Evolutionary conservation across 768 basidiomycete genomes (phyloP).

Genomic region (Baorangia bicolor): DNA sequence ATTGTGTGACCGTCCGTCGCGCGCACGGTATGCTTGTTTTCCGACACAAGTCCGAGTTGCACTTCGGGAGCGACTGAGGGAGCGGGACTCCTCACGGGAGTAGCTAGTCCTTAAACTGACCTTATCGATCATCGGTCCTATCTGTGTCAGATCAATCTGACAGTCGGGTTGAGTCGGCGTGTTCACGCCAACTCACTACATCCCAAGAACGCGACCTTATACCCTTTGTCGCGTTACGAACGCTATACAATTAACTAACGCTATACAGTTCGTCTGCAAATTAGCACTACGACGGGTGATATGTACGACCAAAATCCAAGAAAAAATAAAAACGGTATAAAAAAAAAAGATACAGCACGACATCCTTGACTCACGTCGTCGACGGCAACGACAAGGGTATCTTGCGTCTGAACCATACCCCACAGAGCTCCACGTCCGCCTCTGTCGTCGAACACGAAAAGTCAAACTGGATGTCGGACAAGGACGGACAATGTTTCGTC

Average conservation of each 20-base stretch:
- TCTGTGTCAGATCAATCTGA: no score
- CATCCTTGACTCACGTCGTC: not conserved
- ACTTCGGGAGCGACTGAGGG: no score
- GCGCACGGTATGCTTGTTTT: no score
- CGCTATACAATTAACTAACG: not conserved
- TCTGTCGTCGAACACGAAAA: conserved; percentile 30
- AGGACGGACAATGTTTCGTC: conserved; percentile 29
- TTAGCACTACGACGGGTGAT: not conserved
- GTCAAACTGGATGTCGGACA: conserved; percentile 30
- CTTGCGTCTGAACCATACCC: conserved; percentile 32
- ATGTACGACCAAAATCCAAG: not conserved
- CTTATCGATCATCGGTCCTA: no score
- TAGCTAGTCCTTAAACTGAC: no score
- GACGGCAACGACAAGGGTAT: conserved; percentile 1
- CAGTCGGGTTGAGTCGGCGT: no score
- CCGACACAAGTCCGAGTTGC: no score
- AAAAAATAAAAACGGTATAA: not conserved
- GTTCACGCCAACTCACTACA: no score
- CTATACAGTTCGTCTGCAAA: not conserved
- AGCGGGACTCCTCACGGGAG: no score
- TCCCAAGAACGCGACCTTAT: no score
- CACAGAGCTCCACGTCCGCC: conserved; percentile 29
- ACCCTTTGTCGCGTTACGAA: no score
- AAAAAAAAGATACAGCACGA: not conserved
- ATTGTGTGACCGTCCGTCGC: no score